A percentile compares a stretch with the other conserved stretches of the same genome.
Conservation (phyloP, 805 yeast genomes). For the Yarrowia divulgata region DNA sequence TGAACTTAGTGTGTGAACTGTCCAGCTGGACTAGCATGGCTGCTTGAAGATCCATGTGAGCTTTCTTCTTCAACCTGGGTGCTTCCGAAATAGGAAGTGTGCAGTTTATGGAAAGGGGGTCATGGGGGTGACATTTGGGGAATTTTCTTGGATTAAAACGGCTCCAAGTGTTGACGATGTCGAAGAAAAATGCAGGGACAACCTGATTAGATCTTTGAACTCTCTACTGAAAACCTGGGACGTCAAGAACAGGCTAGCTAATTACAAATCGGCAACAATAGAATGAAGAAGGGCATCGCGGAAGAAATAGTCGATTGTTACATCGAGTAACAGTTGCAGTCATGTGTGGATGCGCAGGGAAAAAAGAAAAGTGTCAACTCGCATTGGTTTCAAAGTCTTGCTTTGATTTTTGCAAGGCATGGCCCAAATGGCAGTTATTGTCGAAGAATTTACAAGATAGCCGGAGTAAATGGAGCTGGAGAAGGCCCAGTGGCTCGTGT, state of each 20-base stretch:
- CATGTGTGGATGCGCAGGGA: not conserved
- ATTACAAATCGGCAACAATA: too few relatives aligned
- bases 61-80: slow-evolving; percentile 16
- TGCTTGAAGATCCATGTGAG: slow-evolving; percentile 25
- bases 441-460: too few relatives aligned
- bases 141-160: too few relatives aligned
- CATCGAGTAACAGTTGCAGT: slow-evolving; percentile 1
- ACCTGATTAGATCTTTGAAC: too few relatives aligned
- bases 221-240: too few relatives aligned
- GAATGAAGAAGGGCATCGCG: not conserved
- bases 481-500: too few relatives aligned
- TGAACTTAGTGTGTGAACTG: slow-evolving; percentile 3
- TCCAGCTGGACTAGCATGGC: not conserved
- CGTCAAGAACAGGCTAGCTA: too few relatives aligned
- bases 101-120: not conserved
- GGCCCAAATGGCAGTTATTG: too few relatives aligned
- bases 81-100: slow-evolving; percentile 8
- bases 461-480: too few relatives aligned
- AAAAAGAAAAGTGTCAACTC: slow-evolving; percentile 17
- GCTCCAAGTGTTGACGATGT: too few relatives aligned
- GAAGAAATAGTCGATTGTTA: not conserved
- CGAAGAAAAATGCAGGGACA: too few relatives aligned
- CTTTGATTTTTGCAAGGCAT: not conserved
- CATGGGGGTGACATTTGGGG: too few relatives aligned
- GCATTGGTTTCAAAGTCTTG: not conserved